Evolutionary conservation across 768 basidiomycete species (phyloP).

Genomic region (Hypsizygus marmoreus): DNA sequence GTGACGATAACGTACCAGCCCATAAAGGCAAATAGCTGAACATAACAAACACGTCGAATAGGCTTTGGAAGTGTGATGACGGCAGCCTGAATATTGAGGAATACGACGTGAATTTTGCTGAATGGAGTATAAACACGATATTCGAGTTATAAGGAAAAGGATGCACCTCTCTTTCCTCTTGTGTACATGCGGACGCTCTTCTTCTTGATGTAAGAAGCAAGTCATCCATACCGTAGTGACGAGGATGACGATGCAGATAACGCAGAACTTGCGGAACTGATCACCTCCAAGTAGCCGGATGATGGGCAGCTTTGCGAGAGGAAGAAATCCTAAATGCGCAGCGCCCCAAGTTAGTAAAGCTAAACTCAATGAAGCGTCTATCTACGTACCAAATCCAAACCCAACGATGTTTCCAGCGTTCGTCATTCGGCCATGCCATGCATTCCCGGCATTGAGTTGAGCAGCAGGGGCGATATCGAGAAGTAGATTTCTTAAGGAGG

Average conservation of each 20-base stretch:
- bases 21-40: constrained; percentile 96
- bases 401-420: constrained; percentile 98
- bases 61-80: constrained; percentile 77
- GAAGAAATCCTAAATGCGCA: constrained; percentile 75
- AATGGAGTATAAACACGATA: too few species aligned
- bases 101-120: constrained; percentile 70
- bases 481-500: constrained; percentile 89
- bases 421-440: constrained; percentile 96
- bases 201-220: constrained; percentile 82
- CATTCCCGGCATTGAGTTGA: constrained; percentile 92
- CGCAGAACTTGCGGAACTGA: constrained; percentile 96
- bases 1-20: constrained; percentile 66
- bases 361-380: background rate
- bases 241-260: constrained; percentile 80
- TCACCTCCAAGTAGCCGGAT: constrained; percentile 82
- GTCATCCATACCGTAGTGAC: constrained; percentile 85
- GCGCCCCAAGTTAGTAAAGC: background rate
- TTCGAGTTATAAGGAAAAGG: too few species aligned
- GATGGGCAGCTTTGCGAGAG: constrained; percentile 78
- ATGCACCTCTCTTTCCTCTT: constrained; percentile 43
- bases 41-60: constrained; percentile 86
- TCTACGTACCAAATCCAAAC: constrained; percentile 77
- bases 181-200: constrained; percentile 53
- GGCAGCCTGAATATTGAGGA: constrained; percentile 76
- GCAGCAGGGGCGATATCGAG: constrained; percentile 87